A percentile compares a stretch with the other conserved stretches of the same genome.
Evolutionary conservation across 495 filamentous ascomycete genomes (phyloP).

Genomic region (Talaromyces ruber): DNA sequence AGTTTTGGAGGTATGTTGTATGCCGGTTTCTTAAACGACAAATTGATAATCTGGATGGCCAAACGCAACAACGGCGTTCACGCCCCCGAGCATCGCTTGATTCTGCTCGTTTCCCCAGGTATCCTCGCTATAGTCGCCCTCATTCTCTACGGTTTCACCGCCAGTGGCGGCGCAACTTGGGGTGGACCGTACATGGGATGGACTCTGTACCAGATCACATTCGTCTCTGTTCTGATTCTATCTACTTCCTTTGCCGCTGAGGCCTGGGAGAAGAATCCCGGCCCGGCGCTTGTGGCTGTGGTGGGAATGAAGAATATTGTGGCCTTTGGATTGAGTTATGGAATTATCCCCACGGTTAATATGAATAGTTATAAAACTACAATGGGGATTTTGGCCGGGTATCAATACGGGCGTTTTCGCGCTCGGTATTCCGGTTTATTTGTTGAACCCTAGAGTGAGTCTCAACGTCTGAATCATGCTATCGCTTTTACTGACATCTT

Average conservation of each 20-base stretch:
- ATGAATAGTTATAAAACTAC: constrained; percentile 20
- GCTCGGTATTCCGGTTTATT: constrained; percentile 24
- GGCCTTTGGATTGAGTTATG: constrained; percentile 22
- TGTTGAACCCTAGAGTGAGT: constrained; percentile 23
- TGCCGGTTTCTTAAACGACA: constrained; percentile 22
- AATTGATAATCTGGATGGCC: constrained; percentile 24
- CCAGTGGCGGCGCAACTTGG: constrained; percentile 18
- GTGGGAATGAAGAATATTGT: constrained; percentile 32
- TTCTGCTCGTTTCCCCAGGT: constrained; percentile 23
- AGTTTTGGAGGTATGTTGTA: constrained; percentile 29
- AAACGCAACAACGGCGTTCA: constrained; percentile 24
- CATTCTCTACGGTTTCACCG: constrained; percentile 27
- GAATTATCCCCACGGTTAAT: constrained; percentile 21
- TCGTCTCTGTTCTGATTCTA: constrained; percentile 27
- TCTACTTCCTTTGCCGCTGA: constrained; percentile 28
- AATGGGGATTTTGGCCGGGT: constrained; percentile 21
- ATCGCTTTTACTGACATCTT: not conserved
- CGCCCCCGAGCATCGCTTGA: constrained; percentile 24
- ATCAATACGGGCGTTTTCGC: constrained; percentile 19
- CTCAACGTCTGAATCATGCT: not conserved
- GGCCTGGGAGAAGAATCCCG: constrained; percentile 30
- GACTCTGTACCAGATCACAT: constrained; percentile 25
- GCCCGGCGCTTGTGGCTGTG: constrained; percentile 28
- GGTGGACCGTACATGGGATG: constrained; percentile 31
- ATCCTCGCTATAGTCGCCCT: constrained; percentile 21